These are phyloP conservation scores for Penicillium sp. DNA, from an alignment of 2,329 filamentous ascomycete species.

Conservation along the genomic window DNA sequence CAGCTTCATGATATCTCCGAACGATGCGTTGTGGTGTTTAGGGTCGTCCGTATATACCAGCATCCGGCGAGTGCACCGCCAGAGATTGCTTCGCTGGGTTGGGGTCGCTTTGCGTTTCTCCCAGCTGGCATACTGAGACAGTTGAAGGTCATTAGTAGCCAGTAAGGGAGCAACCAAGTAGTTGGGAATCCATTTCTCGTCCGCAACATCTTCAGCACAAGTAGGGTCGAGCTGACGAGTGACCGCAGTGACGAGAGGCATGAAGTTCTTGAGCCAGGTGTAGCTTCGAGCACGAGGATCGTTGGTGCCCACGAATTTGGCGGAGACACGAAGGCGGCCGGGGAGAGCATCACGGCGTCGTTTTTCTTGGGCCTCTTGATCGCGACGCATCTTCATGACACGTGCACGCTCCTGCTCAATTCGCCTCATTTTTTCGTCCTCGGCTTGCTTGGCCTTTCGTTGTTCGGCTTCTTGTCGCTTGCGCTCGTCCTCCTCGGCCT, in stretches of 20 bases:
- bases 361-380: slow-evolving; percentile 47
- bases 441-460: slow-evolving; percentile 44
- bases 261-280: slow-evolving; percentile 46
- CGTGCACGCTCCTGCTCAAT: slow-evolving; percentile 44
- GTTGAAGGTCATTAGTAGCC: slow-evolving; percentile 50
- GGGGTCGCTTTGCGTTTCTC: slow-evolving; percentile 45
- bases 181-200: slow-evolving; percentile 51
- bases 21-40: slow-evolving; percentile 36
- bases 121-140: slow-evolving; percentile 49
- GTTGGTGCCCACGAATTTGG: slow-evolving; percentile 45
- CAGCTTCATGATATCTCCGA: slow-evolving; percentile 40
- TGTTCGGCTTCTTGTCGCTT: slow-evolving; percentile 45
- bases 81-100: slow-evolving; percentile 46
- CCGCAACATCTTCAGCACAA: slow-evolving; percentile 36
- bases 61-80: slow-evolving; percentile 48
- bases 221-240: slow-evolving; percentile 44
- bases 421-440: slow-evolving; percentile 46
- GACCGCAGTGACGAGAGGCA: slow-evolving; percentile 46
- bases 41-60: slow-evolving; percentile 44
- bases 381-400: slow-evolving; percentile 43
- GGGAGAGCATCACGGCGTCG: slow-evolving; percentile 48
- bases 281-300: slow-evolving; percentile 43
- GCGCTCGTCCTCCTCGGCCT: slow-evolving; percentile 44
- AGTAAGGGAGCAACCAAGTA: slow-evolving; percentile 50
- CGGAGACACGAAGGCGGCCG: slow-evolving; percentile 44